phyloP scores from a whole-genome alignment of 2,329 filamentous ascomycete species.

The Aspergillus versicolor region DNA sequence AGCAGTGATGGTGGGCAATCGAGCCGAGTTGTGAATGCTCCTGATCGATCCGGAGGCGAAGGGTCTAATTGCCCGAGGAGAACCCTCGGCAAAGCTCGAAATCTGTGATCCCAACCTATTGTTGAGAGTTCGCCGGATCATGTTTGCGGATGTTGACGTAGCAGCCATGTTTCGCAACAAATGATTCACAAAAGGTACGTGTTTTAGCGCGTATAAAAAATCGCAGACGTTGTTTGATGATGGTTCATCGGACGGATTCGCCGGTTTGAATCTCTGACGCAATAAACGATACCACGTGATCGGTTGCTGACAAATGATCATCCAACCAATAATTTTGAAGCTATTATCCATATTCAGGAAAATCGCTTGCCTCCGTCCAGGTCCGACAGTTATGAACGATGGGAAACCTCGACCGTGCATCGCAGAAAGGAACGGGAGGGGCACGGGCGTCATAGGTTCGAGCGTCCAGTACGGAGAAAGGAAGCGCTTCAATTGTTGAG shows the following conservation, averaged over 20 bases:
- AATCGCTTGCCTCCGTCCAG: not conserved
- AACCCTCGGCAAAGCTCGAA: slow-evolving; percentile 23
- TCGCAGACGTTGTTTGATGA: not conserved
- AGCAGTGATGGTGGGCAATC: slow-evolving; percentile 48
- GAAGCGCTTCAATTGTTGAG: not conserved
- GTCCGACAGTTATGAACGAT: not conserved
- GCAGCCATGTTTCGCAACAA: slow-evolving; percentile 28
- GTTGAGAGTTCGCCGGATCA: slow-evolving; percentile 30
- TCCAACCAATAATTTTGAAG: slow-evolving; percentile 23
- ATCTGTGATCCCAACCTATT: slow-evolving; percentile 21
- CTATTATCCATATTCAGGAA: slow-evolving; percentile 1
- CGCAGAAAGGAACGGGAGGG: not conserved
- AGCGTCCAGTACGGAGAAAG: not conserved
- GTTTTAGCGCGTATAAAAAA: not conserved
- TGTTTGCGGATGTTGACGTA: slow-evolving; percentile 30
- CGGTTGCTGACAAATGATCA: slow-evolving; percentile 29
- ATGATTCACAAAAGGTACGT: not conserved
- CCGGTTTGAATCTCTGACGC: slow-evolving; percentile 30
- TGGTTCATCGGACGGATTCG: not conserved
- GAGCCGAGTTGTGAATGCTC: slow-evolving; percentile 44
- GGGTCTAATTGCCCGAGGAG: slow-evolving; percentile 28
- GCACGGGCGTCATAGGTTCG: not conserved
- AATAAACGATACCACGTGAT: slow-evolving; percentile 30
- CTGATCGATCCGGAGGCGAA: slow-evolving; percentile 33
- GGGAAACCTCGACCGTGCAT: not conserved